Evolutionary conservation across 768 basidiomycete species (phyloP).

Genomic region (Tricholoma bakamatsutake): DNA sequence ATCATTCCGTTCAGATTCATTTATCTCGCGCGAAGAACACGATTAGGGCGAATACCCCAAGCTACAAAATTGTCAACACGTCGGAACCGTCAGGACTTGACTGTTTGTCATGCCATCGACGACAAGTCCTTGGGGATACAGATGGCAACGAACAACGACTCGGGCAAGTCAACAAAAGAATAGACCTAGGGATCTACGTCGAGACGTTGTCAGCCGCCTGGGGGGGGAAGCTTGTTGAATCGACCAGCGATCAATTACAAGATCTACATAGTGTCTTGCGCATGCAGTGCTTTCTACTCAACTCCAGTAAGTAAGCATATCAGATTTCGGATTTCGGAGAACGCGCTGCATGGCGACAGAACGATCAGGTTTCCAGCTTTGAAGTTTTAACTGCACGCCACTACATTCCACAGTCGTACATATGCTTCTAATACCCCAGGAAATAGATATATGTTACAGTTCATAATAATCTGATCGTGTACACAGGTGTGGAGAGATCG

Average conservation of each 20-base stretch:
- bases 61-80: neutral
- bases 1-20: neutral
- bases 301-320: no score
- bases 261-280: neutral
- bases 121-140: constrained; percentile 17
- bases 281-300: no score
- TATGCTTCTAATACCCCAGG: neutral
- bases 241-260: neutral
- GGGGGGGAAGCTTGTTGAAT: no score
- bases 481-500: neutral
- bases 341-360: neutral
- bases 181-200: constrained; percentile 12
- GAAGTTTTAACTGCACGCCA: no score
- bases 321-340: no score
- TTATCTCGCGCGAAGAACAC: neutral
- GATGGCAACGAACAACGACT: constrained; percentile 17
- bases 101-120: neutral
- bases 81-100: neutral
- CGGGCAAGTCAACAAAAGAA: constrained; percentile 18
- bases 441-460: neutral
- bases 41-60: neutral
- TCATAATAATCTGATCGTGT: neutral
- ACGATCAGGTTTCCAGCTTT: neutral
- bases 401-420: neutral
- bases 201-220: neutral